Base-by-base conservation (phyloP, 2,329 filamentous ascomycete genomes). In the Penicillium freii region DNA sequence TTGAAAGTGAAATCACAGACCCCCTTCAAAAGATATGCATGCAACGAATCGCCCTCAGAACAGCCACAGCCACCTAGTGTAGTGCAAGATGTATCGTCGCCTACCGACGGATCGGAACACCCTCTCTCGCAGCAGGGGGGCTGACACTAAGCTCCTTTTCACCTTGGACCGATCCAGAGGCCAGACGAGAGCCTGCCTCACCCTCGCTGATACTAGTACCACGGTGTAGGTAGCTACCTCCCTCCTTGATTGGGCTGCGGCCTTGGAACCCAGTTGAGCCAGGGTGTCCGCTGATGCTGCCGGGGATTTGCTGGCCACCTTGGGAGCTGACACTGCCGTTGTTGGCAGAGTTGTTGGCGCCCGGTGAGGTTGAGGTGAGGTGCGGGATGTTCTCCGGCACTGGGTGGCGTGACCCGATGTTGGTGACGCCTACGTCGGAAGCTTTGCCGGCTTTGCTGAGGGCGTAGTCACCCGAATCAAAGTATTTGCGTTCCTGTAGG, bases 401-500 rank as follows among this genome's bases (percentile, higher is more conserved):
- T 54, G 94, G 94, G 77, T 99, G 94, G 79, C 96, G 89, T 70
- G 91, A 92, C 70, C 94, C 94, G 71, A 99, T 91, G 71, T 89
- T 89, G 72, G 93, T 96, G 59, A 96, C 91, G 72, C 95, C 93
- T 71, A 94, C 89, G 73, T 94, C 90, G 71, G 92, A 90, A 75
- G 91, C 92, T 81, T 97, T 97, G 78, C 94, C 94, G 59, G 94
- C 94, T 82, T 97, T 96, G 77, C 90, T 93, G 80, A 96, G 90
- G 72, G 92, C 92, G 71, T 96, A 97, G 80, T 97, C 92, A 72
- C 92, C 92, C 59, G 90, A 94, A 81, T 97, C 92, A 78, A 97
- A 97, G 81, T 96, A 97, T 81, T 96, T 99, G 81, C 94, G 92
- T 77, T 97, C 94, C 84, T 87, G 67, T n/a, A 17, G 19, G 6